Evolutionary conservation across 495 filamentous ascomycete genomes (phyloP).

Genomic region (Parathielavia hyrcaniae): DNA sequence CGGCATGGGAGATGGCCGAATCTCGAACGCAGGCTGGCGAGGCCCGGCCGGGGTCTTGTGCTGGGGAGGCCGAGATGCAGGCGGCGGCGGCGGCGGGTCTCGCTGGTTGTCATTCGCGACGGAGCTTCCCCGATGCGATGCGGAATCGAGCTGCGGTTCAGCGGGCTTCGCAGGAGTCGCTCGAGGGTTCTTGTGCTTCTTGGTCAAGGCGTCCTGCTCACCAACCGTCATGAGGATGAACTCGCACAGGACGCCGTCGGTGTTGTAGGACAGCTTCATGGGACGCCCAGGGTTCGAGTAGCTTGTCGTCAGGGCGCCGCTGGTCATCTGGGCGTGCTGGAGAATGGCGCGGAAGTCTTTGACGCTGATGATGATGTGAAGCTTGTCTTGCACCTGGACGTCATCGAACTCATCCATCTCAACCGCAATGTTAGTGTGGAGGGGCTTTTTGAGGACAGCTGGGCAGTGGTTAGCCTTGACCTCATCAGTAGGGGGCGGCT

Average conservation of each 20-base stretch:
- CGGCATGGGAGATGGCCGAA: constrained; percentile 36
- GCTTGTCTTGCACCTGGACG: constrained; percentile 63
- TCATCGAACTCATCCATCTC: constrained; percentile 82
- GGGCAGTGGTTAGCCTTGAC: constrained; percentile 10
- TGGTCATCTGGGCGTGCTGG: constrained; percentile 71
- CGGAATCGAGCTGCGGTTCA: constrained; percentile 34
- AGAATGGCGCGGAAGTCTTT: constrained; percentile 94
- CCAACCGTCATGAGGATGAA: constrained; percentile 94
- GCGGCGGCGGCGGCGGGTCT: constrained; percentile 1
- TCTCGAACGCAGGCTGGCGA: constrained; percentile 30
- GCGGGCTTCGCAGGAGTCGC: constrained; percentile 27
- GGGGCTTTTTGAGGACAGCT: constrained; percentile 89
- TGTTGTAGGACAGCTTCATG: constrained; percentile 71
- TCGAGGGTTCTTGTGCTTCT: constrained; percentile 38
- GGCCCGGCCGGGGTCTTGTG: constrained; percentile 19
- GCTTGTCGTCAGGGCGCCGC: constrained; percentile 61
- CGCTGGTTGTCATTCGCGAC: constrained; percentile 17
- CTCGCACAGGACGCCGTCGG: constrained; percentile 69
- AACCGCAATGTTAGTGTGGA: constrained; percentile 85
- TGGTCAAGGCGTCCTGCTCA: constrained; percentile 49
- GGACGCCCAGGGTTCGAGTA: constrained; percentile 79
- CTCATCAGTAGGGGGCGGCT: neutral
- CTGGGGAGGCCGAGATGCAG: constrained; percentile 14
- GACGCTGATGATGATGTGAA: constrained; percentile 83
- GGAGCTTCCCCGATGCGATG: constrained; percentile 35